Base-by-base conservation (phyloP, 2,329 filamentous ascomycete species). In the Graphilbum fragrans region DNA sequence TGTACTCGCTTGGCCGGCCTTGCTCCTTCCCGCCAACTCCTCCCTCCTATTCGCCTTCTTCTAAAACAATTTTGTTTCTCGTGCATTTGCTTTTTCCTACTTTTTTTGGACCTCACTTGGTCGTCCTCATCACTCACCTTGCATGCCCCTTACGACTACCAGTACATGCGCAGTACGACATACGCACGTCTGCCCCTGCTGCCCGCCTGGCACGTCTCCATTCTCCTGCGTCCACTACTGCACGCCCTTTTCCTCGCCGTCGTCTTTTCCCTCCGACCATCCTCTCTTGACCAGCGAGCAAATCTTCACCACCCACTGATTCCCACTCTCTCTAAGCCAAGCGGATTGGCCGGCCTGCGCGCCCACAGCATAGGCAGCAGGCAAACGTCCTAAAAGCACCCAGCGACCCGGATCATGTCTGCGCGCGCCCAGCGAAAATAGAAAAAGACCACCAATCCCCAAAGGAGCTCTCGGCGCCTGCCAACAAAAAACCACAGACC, bases 151-250 rank as follows among this genome's bases (percentile, higher is more conserved):
- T n/a, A n/a, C n/a, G n/a, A n/a, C n/a, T n/a, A n/a, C n/a, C n/a
- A n/a, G n/a, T n/a, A n/a, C n/a, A n/a, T n/a, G n/a, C n/a, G n/a
- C n/a, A n/a, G n/a, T n/a, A n/a, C n/a, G n/a, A n/a, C n/a, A n/a
- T n/a, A n/a, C n/a, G n/a, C n/a, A n/a, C n/a, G 25, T 19, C 39
- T 18, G 20, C 20, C 34, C 11, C 38, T 21, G 20, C 35, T 25
- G 16, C 21, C 41, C 12, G 22, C 39, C 43, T 39, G 37, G 38
- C 29, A 22, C 25, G 42, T 45, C 46, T 48, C 47, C 47, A 46
- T 49, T 41, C 37, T 35, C 42, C 23, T 48, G 47, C 46, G 35
- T 46, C 36, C 17, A 23, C 46, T 49, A 42, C 46, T 49, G 42
- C 44, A 45, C 20, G 38, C 34, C 25, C 33, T 34, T 34, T 34